Percentiles rank a stretch among this genome's conserved stretches.
Conservation (phyloP, 345 rosid species). For the Bruguiera gymnorhiza region DNA sequence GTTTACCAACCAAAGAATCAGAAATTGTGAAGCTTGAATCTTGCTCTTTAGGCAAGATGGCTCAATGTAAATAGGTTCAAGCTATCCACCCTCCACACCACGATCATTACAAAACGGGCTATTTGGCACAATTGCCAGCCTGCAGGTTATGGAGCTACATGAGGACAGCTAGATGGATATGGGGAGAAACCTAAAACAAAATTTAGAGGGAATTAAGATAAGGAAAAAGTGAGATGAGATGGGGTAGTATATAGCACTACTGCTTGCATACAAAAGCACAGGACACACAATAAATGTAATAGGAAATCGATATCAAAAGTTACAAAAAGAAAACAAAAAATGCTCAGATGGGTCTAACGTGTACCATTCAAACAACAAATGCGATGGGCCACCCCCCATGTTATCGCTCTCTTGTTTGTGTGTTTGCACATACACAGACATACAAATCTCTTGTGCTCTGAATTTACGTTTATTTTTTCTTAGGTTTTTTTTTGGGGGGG, state of each 20-base stretch:
- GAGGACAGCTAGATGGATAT: conserved; percentile 4
- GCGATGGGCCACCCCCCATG: conserved; percentile 9
- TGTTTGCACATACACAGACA: no score
- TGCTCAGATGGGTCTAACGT: conserved; percentile 15
- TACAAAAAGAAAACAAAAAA: neutral
- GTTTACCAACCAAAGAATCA: no score
- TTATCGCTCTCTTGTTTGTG: no score
- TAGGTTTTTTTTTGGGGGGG: no score
- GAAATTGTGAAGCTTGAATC: no score
- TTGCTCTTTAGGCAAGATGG: no score
- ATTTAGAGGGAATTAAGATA: conserved; percentile 8
- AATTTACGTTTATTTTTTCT: no score
- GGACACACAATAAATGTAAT: neutral
- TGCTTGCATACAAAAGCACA: neutral
- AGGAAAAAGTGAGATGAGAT: neutral
- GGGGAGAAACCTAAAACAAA: neutral
- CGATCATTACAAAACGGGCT: conserved; percentile 9
- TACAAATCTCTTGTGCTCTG: no score
- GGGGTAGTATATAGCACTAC: neutral
- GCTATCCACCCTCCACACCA: neutral
- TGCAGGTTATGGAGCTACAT: conserved; percentile 18
- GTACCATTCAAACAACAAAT: conserved; percentile 24
- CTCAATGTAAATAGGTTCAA: neutral
- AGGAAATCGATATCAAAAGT: no score
- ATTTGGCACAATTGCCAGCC: conserved; percentile 20